Evolutionary conservation across 208 protist species (phyloP).

Genomic region (Angomonas deanei): DNA sequence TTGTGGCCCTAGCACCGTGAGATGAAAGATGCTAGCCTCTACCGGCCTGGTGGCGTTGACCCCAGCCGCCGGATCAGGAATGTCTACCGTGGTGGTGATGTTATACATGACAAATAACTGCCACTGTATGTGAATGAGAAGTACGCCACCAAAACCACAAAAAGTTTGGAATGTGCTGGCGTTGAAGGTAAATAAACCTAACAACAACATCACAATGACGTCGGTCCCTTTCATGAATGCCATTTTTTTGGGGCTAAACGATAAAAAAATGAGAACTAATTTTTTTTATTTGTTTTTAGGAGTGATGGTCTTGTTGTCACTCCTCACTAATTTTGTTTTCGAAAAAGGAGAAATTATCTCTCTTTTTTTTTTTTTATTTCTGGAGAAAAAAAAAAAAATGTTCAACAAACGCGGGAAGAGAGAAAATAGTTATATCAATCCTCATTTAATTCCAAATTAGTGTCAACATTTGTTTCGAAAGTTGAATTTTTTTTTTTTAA

Average conservation of each 20-base stretch:
- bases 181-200: conserved; percentile 8
- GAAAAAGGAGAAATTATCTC: too few species aligned
- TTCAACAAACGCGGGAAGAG: too few species aligned
- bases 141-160: conserved; percentile 17
- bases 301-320: too few species aligned
- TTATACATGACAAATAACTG: conserved; percentile 4
- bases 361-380: too few species aligned
- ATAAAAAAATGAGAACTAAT: too few species aligned
- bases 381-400: too few species aligned
- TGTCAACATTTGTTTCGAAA: neutral
- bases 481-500: neutral
- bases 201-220: conserved; percentile 4
- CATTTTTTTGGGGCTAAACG: too few species aligned
- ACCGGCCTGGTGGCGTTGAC: neutral
- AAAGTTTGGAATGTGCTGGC: conserved; percentile 15
- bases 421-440: too few species aligned
- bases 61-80: neutral
- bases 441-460: too few species aligned
- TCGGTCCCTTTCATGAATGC: conserved; percentile 7
- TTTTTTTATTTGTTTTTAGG: too few species aligned
- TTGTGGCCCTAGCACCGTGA: conserved; percentile 13
- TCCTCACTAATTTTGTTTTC: too few species aligned
- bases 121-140: conserved; percentile 16
- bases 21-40: conserved; percentile 9
- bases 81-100: neutral